Conservation (phyloP, 495 filamentous ascomycete species). For the Aspergillus saccharolyticus region DNA sequence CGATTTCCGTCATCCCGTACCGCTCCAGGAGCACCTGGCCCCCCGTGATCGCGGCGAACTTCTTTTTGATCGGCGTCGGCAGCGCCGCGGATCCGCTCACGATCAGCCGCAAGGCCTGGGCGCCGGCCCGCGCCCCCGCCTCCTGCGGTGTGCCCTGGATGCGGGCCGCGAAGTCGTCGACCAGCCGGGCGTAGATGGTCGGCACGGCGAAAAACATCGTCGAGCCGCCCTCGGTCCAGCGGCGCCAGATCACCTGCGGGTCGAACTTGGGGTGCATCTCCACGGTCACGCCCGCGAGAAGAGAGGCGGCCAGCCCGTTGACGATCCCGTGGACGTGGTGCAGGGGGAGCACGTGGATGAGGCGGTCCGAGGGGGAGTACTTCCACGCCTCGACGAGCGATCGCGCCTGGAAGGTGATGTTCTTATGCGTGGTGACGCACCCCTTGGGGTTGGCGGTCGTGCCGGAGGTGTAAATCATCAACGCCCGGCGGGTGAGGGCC, state of each 20-base stretch:
- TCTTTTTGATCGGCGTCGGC: slow-evolving; percentile 39
- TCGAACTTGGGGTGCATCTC: slow-evolving; percentile 46
- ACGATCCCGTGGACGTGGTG: slow-evolving; percentile 44
- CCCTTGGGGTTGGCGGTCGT: slow-evolving; percentile 44
- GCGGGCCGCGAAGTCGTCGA: slow-evolving; percentile 41
- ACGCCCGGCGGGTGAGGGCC: slow-evolving; percentile 29
- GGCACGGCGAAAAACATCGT: slow-evolving; percentile 45
- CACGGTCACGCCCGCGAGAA: slow-evolving; percentile 36
- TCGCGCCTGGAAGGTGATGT: slow-evolving; percentile 40
- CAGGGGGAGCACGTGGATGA: slow-evolving; percentile 44
- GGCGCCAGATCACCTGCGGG: slow-evolving; percentile 38
- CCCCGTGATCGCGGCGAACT: slow-evolving; percentile 36
- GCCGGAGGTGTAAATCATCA: slow-evolving; percentile 46
- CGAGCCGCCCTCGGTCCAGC: slow-evolving; percentile 35
- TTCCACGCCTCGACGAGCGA: slow-evolving; percentile 36
- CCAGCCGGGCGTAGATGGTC: slow-evolving; percentile 43
- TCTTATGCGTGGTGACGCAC: slow-evolving; percentile 41
- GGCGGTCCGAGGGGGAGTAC: slow-evolving; percentile 31
- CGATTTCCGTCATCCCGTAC: slow-evolving; percentile 47
- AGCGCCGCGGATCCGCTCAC: slow-evolving; percentile 43
- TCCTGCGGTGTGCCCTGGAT: slow-evolving; percentile 38
- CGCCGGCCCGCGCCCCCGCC: slow-evolving; percentile 26
- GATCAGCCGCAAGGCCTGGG: slow-evolving; percentile 32
- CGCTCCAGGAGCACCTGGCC: slow-evolving; percentile 39
- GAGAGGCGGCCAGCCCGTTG: slow-evolving; percentile 36